Conservation (phyloP, 2,329 filamentous ascomycete species). For the Parastagonospora avenae region DNA sequence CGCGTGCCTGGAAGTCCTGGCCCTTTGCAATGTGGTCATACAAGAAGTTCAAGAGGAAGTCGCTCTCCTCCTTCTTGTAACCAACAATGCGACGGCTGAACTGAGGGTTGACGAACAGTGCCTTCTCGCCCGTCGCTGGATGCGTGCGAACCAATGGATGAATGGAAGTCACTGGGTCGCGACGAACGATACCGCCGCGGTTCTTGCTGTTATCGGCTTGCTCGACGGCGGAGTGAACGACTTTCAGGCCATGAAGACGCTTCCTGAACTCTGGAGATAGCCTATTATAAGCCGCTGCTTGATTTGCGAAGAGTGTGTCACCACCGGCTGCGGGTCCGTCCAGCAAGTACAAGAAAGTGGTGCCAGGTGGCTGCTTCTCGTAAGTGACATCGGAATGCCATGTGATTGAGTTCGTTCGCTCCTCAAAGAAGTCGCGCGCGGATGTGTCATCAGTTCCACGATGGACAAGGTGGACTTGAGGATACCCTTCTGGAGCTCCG, state of each 20-base stretch:
- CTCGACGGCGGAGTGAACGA: conserved; percentile 76
- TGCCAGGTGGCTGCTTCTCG: conserved; percentile 85
- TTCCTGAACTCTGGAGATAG: conserved; percentile 80
- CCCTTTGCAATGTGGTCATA: conserved; percentile 75
- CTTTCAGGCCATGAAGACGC: conserved; percentile 78
- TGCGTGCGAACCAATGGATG: conserved; percentile 84
- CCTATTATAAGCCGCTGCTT: conserved; percentile 79
- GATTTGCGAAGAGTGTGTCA: conserved; percentile 82
- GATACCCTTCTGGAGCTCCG: conserved; percentile 73
- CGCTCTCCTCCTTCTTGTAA: conserved; percentile 85
- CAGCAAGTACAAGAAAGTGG: conserved; percentile 87
- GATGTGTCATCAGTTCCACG: conserved; percentile 69
- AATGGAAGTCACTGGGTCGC: conserved; percentile 74
- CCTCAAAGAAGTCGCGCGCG: conserved; percentile 66
- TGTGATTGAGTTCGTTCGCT: conserved; percentile 77
- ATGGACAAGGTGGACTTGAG: conserved; percentile 80
- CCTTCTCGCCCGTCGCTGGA: conserved; percentile 80
- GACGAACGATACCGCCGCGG: conserved; percentile 71
- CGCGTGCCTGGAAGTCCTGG: conserved; percentile 72
- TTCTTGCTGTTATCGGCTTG: conserved; percentile 74
- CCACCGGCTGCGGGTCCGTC: conserved; percentile 80
- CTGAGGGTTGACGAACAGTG: conserved; percentile 80
- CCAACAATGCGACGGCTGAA: conserved; percentile 84
- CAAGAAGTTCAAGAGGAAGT: conserved; percentile 75
- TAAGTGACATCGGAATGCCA: conserved; percentile 93